Evolutionary conservation across 164 flowering plant genomes (phyloP).

Genomic region (Chimonanthus salicifolius): DNA sequence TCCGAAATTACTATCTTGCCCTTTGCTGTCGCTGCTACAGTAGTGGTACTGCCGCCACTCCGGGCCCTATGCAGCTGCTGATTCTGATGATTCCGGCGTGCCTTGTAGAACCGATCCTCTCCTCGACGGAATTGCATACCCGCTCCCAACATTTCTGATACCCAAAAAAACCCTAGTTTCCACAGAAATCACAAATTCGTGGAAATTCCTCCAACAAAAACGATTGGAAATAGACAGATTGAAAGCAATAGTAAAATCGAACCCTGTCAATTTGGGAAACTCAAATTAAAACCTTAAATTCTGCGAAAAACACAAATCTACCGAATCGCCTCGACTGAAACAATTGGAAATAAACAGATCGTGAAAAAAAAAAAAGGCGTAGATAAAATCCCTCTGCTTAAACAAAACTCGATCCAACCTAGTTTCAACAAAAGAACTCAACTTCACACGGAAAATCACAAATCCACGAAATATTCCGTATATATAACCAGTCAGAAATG

Average conservation of each 20-base stretch:
- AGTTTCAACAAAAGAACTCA: no score
- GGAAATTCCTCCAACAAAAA: not conserved
- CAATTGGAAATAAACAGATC: no score
- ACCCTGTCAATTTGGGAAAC: not conserved
- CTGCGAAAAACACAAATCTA: not conserved
- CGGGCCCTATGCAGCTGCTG: slow-evolving; percentile 23
- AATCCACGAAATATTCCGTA: no score
- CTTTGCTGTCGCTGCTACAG: not conserved
- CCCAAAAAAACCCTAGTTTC: slow-evolving; percentile 15
- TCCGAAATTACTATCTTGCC: slow-evolving; percentile 16
- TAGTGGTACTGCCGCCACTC: slow-evolving; percentile 17
- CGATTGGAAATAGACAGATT: no score
- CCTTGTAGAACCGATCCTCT: slow-evolving; percentile 45
- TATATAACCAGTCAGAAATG: not conserved
- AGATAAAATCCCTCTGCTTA: no score
- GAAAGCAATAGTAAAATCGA: not conserved
- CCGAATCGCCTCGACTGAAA: no score
- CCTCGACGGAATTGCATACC: slow-evolving; percentile 44
- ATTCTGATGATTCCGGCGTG: slow-evolving; percentile 29
- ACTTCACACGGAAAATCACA: no score
- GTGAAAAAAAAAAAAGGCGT: no score
- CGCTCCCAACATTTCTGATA: slow-evolving; percentile 48
- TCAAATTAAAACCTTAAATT: not conserved
- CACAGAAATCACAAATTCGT: not conserved
- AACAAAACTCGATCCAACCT: no score